Percentiles rank a stretch among this genome's conserved stretches.
phyloP scores from a whole-genome alignment of 1,284 basidiomycete species.

The Fistulinella cinereoalba region DNA sequence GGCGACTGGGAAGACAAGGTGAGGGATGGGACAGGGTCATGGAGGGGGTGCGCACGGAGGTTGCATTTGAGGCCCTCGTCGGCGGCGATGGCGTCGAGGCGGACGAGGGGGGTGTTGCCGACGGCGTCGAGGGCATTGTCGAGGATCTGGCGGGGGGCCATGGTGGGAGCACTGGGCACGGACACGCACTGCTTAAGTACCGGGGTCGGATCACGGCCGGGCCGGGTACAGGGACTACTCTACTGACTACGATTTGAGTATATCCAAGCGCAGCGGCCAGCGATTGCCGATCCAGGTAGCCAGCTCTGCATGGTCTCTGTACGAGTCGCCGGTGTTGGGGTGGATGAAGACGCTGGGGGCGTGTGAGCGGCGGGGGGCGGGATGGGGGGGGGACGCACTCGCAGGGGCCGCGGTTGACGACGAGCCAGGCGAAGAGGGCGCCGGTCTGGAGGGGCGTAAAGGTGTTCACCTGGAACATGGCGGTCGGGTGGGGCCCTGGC shows the following conservation, averaged over 20 bases:
- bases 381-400: slow-evolving; percentile 24
- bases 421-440: slow-evolving; percentile 40
- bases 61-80: slow-evolving; percentile 86
- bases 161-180: slow-evolving; percentile 10
- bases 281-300: slow-evolving; percentile 68
- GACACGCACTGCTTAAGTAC: slow-evolving; percentile 5
- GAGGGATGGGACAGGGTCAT: neutral
- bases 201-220: slow-evolving; percentile 19
- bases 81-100: slow-evolving; percentile 77
- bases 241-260: too few relatives aligned
- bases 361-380: neutral
- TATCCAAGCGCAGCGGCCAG: slow-evolving; percentile 51
- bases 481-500: slow-evolving; percentile 38
- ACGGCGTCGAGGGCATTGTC: slow-evolving; percentile 81
- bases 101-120: slow-evolving; percentile 88
- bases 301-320: slow-evolving; percentile 61
- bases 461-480: slow-evolving; percentile 44
- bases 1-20: slow-evolving; percentile 59
- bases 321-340: slow-evolving; percentile 63
- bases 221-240: too few relatives aligned
- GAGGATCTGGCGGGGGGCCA: slow-evolving; percentile 48
- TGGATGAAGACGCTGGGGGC: slow-evolving; percentile 61
- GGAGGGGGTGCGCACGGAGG: slow-evolving; percentile 58
- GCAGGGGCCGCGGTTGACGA: slow-evolving; percentile 41
- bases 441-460: slow-evolving; percentile 40